These are phyloP conservation scores for Hypomontagnella submonticulosa DNA, from an alignment of 495 filamentous ascomycete species.

Conservation along the genomic window DNA sequence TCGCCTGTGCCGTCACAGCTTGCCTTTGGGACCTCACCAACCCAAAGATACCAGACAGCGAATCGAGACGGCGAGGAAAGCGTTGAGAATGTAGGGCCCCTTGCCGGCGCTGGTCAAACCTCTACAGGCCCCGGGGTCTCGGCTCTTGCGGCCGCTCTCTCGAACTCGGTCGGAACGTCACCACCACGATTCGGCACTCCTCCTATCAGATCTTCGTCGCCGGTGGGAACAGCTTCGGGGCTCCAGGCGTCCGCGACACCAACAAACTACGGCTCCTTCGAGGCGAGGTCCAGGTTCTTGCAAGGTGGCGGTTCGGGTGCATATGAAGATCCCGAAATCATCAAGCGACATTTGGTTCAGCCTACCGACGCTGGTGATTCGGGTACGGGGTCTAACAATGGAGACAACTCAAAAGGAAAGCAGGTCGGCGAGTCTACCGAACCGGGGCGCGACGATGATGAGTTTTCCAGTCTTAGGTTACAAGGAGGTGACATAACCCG, in stretches of 20 bases:
- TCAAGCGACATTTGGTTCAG: constrained; percentile 83
- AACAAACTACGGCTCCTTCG: constrained; percentile 84
- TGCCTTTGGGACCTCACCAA: constrained; percentile 59
- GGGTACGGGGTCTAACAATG: constrained; percentile 47
- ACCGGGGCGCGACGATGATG: constrained; percentile 67
- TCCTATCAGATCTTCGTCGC: constrained; percentile 67
- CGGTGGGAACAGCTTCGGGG: constrained; percentile 57
- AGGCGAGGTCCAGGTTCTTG: constrained; percentile 64
- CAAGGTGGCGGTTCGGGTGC: constrained; percentile 56
- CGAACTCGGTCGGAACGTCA: constrained; percentile 69
- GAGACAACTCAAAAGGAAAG: constrained; percentile 60
- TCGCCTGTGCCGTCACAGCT: constrained; percentile 70
- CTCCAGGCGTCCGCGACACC: constrained; percentile 61
- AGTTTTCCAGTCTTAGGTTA: constrained; percentile 90
- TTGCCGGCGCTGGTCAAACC: constrained; percentile 63
- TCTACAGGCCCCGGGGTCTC: constrained; percentile 75
- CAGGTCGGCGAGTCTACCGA: constrained; percentile 58
- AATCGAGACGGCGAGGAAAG: constrained; percentile 44
- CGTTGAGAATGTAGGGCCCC: constrained; percentile 57
- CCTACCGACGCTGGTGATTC: constrained; percentile 61
- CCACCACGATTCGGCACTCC: constrained; percentile 71
- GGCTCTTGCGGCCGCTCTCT: constrained; percentile 79
- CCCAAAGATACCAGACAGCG: constrained; percentile 44
- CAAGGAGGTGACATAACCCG: constrained; percentile 95
- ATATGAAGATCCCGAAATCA: constrained; percentile 81